Conservation (phyloP, 1,139 yeast species). For the Pneumocystis carinii region DNA sequence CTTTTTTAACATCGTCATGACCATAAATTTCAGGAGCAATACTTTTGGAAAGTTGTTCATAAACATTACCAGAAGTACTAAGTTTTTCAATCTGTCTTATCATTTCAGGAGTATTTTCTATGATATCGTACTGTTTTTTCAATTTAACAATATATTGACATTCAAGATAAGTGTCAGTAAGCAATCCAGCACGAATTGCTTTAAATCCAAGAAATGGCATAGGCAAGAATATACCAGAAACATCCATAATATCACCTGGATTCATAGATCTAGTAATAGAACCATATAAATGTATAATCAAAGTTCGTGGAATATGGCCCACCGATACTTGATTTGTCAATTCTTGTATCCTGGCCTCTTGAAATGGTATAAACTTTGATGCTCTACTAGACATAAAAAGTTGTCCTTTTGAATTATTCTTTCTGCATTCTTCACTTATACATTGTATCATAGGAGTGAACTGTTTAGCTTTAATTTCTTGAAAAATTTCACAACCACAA, state of each 20-base stretch:
- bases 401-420: slow-evolving; percentile 75
- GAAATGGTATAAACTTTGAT: slow-evolving; percentile 85
- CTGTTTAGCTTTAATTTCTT: slow-evolving; percentile 73
- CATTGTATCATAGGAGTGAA: slow-evolving; percentile 81
- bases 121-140: slow-evolving; percentile 68
- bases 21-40: slow-evolving; percentile 98
- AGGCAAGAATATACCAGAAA: slow-evolving; percentile 84
- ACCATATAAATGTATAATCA: slow-evolving; percentile 78
- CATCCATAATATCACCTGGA: slow-evolving; percentile 92
- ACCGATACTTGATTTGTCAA: slow-evolving; percentile 92
- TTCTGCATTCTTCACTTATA: slow-evolving; percentile 62
- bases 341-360: slow-evolving; percentile 90
- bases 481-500: slow-evolving; percentile 93
- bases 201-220: slow-evolving; percentile 90
- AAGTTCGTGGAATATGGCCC: slow-evolving; percentile 87
- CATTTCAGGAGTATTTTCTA: slow-evolving; percentile 44
- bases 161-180: slow-evolving; percentile 87
- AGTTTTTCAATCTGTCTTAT: slow-evolving; percentile 42
- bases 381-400: slow-evolving; percentile 89
- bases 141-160: slow-evolving; percentile 78
- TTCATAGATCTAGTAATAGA: slow-evolving; percentile 70
- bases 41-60: slow-evolving; percentile 66
- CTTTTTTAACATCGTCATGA: slow-evolving; percentile 84
- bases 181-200: slow-evolving; percentile 78
- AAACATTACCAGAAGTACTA: slow-evolving; percentile 49